Evolutionary conservation across 192 early-diverging fungal species (phyloP).

Genomic region (Mortierella hygrophila): DNA sequence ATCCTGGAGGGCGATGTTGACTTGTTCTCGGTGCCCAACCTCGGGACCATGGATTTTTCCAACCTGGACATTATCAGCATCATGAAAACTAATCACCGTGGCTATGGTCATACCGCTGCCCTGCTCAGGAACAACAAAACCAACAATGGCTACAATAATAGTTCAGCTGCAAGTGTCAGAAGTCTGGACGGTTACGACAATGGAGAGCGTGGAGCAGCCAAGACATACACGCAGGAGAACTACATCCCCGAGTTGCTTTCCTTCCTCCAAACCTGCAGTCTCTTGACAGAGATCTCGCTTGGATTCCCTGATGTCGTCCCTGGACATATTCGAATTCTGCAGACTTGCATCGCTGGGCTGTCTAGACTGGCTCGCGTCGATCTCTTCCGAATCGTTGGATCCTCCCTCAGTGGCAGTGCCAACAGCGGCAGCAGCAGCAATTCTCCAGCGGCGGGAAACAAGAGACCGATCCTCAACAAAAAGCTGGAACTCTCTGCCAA

Average conservation of each 20-base stretch:
- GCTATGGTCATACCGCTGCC: background rate
- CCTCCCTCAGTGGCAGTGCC: background rate
- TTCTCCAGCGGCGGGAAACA: background rate
- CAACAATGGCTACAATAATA: background rate
- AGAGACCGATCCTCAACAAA: slow-evolving; percentile 15
- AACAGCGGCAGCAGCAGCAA: background rate
- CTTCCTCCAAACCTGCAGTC: slow-evolving; percentile 16
- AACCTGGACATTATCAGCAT: slow-evolving; percentile 41
- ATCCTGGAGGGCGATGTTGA: slow-evolving; percentile 42
- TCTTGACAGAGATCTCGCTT: slow-evolving; percentile 30
- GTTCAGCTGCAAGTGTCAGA: background rate
- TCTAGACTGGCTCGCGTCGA: slow-evolving; percentile 28
- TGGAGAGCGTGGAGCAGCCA: background rate
- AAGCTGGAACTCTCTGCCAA: slow-evolving; percentile 45
- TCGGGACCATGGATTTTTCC: slow-evolving; percentile 44
- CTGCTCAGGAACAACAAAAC: background rate
- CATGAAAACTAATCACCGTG: slow-evolving; percentile 37
- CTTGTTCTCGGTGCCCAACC: slow-evolving; percentile 35
- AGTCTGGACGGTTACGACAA: slow-evolving; percentile 10
- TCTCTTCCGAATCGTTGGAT: slow-evolving; percentile 24
- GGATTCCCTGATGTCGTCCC: slow-evolving; percentile 40
- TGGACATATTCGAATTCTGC: slow-evolving; percentile 42
- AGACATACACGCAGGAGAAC: slow-evolving; percentile 8
- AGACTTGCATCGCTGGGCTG: slow-evolving; percentile 20
- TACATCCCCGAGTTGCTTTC: slow-evolving; percentile 37